Percentiles rank a stretch among this genome's conserved stretches.
phyloP scores from a whole-genome alignment of 2,329 filamentous ascomycete species.

The Geosmithia morbida region DNA sequence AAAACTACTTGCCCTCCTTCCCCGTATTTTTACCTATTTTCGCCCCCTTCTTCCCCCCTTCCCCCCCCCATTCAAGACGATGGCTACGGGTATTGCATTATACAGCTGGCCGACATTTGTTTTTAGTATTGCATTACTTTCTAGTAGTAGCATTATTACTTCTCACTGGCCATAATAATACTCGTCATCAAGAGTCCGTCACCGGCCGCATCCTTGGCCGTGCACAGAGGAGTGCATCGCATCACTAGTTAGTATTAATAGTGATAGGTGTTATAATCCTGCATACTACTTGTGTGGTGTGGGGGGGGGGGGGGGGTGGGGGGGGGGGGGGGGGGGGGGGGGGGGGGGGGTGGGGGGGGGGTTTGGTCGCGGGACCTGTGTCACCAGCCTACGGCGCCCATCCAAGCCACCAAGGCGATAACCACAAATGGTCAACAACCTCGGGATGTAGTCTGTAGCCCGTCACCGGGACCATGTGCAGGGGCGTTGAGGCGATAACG shows the following conservation, averaged over 20 bases:
- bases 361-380: neutral
- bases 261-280: neutral
- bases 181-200: too few relatives aligned
- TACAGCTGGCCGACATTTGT: neutral
- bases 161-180: too few relatives aligned
- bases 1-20: too few relatives aligned
- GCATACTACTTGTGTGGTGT: neutral
- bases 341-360: too few relatives aligned
- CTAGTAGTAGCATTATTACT: too few relatives aligned
- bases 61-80: too few relatives aligned
- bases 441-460: neutral
- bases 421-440: neutral
- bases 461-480: neutral
- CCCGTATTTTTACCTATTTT: too few relatives aligned
- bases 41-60: too few relatives aligned
- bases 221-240: neutral
- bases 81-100: neutral
- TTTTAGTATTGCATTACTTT: neutral
- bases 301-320: too few relatives aligned
- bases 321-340: too few relatives aligned
- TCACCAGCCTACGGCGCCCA: neutral
- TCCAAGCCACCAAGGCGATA: neutral
- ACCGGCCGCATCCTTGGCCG: neutral
- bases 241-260: too few relatives aligned
- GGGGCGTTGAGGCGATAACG: neutral